Evolutionary conservation across 2,329 filamentous ascomycete genomes (phyloP), one percentile per base, ranked within the genome.

Genomic region (Fusarium sp.): DNA sequence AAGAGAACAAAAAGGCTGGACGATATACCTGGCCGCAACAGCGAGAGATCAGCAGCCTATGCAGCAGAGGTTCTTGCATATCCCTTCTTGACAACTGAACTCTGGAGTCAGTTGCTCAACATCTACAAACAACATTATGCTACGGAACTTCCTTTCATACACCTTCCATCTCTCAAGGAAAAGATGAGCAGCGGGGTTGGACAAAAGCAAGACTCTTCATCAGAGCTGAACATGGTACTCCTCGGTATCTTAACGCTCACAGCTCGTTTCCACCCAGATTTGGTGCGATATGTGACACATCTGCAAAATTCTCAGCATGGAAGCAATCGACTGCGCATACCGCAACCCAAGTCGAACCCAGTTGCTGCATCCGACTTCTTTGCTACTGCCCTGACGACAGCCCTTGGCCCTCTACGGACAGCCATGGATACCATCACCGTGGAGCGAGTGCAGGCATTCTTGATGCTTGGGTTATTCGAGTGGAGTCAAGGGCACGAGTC

Each of bases 51-150:
- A 13, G 28, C 19, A 2, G 72, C 76, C 3, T 80, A 83, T 39
- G 84, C 81, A 54, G 84, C 89, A 53, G 89, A 92, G 70, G 85
- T 89, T 1, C 81, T 93, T 28, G 85, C 90, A 23, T 84, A 88
- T 5, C 82, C 84, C 1, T 84, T 91, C 53, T 81, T 93, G 26
- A 92, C 89, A 2, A 83, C 86, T 31, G 82, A 88, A 51, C 79
- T 92, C 7, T 93, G 91, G 91, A 85, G 86, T 42, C 87, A 92
- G 73, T 80, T 93, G 39, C 90, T 91, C 71, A 87, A 88, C 70
- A 87, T 92, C 28, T 93, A 90, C 77, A 88, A 90, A 72, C 82
- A 89, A 43, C 90, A 93, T 75, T 93, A 90, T 76, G 89, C 89
- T 0, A 89, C 90, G 2, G 91, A 93, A 75, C 83, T 93, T 41